Evolutionary conservation across 257 asterid genomes (phyloP), one percentile per base, ranked within the genome.

Genomic region (Solanum bukasovii): DNA sequence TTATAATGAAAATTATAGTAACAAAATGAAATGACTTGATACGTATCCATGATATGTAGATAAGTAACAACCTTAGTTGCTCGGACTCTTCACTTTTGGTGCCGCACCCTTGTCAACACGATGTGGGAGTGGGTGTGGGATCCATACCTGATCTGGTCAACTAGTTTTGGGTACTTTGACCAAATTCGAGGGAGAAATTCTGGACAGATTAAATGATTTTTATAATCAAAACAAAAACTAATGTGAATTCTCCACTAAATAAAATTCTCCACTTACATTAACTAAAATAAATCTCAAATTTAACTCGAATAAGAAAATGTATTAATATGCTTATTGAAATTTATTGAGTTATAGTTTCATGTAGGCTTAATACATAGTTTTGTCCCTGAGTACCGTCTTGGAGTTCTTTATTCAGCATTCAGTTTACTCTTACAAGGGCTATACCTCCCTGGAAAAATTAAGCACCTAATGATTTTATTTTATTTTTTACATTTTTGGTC

Each of bases 41-140:
- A 75, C 33, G 0, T 52, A 52, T 52, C 0, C 63, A 0, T 52
- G 4, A 52, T 18, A 0, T 52, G 25, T 20, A 56, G 65, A 56
- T 56, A 18, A 56, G 65, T 56, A 56, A 18, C 65, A 56, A 56
- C 65, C 65, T 56, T 0, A 20, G 67, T 56, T 1, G 67, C 25
- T 56, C 25, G 25, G 5, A 0, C 25, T 56, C 67, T 56, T 56
- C 67, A 56, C 2, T 56, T 56, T 20, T 20, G 67, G 67, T 56
- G 25, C 12, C 0, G 1, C 67, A 20, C 67, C 67, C 25, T 20
- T 56, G 67, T 56, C 12, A 12, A 56, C 67, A 56, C 4, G 2
- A 56, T 0, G 61, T 52, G 0, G 59, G 59, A 13, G 20, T 46
- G n/a, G 65, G 25, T 56, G 67, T 56, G 67, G 67, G 67, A 56